Evolutionary conservation across 768 basidiomycete genomes (phyloP), one percentile per base, ranked within the genome.

Genomic region (Heimioporus sp.): DNA sequence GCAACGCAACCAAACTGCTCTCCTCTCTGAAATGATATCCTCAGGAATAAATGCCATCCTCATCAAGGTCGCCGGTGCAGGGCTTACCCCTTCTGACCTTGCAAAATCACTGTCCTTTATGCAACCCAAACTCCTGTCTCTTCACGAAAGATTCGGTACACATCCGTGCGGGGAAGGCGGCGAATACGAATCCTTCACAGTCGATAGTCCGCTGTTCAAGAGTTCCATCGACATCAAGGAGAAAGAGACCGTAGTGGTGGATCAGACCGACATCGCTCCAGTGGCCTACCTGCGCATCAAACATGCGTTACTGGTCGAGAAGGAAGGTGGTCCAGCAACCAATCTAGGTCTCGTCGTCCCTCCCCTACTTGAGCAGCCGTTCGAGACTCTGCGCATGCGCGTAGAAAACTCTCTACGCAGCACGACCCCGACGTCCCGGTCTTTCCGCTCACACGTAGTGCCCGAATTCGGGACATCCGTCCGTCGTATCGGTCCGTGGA

Each of bases 111-210:
- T 99, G 20, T 74, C 69, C 1, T 73, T 88, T 53, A 91, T 97
- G 83, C 78, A 86, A 57, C 76, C 81, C 2, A 87, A 81, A 7
- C 72, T 99, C 20, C 58, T 73, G 15, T 85, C 81, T 59, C 77
- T 99, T 60, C 92, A 95, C 65, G 64, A 71, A 10, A 70, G 82
- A 24, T 99, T 93, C 61, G 94, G 94, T 5, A 86, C 88, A 0
- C 97, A 99, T 65, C 80, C 96, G 2, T 98, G 96, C 55, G 97
- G 97, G 10, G 97, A 99, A 72, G 97, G 97, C 2, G 97, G 97
- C 2, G 97, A 99, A 72, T 99, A 98, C 69, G 97, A 99, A 66
- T 91, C 87, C 0, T 74, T 98, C 51, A 98, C 96, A 1, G 73
- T 94, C 12, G 91, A 97, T 58, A 90, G 88, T 54, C 91, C 95